Evolutionary conservation across 2,329 filamentous ascomycete genomes (phyloP).

Genomic region (Clarireedia paspali): DNA sequence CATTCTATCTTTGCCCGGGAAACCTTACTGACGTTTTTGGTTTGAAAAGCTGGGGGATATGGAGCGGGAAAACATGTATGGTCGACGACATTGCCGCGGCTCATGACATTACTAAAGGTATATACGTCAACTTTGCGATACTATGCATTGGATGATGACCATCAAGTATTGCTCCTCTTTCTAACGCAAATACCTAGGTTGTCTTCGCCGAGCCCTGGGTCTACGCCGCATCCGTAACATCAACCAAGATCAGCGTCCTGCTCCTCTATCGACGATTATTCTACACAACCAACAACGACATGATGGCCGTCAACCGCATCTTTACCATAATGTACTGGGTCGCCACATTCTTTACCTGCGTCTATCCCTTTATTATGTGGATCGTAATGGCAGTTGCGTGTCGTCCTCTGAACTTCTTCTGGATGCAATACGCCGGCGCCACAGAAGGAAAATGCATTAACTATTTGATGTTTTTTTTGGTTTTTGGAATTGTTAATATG

Average conservation of each 20-base stretch:
- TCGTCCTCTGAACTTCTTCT: not conserved
- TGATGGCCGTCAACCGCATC: not conserved
- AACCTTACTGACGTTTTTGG: not conserved
- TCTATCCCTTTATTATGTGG: not conserved
- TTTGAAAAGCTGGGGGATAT: slow-evolving; percentile 2
- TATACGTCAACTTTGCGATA: not conserved
- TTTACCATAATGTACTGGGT: not conserved
- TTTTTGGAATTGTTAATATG: slow-evolving; percentile 3
- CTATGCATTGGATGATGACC: not conserved
- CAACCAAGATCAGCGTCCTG: slow-evolving; percentile 1
- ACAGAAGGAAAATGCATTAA: not conserved
- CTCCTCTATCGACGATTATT: slow-evolving; percentile 2
- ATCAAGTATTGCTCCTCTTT: not conserved
- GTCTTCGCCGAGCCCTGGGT: slow-evolving; percentile 2
- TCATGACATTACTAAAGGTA: slow-evolving; percentile 1
- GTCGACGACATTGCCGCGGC: slow-evolving; percentile 2
- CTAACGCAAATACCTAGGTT: not conserved
- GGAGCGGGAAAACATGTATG: slow-evolving; percentile 1
- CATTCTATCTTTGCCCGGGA: not conserved
- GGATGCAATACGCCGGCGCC: not conserved
- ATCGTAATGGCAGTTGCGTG: not conserved
- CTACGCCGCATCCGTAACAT: slow-evolving; percentile 3
- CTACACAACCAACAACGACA: not conserved
- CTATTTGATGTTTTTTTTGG: not conserved
- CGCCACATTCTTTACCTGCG: not conserved